Base-by-base conservation (phyloP, 1,284 basidiomycete genomes). In the Leccinum fuscescens region DNA sequence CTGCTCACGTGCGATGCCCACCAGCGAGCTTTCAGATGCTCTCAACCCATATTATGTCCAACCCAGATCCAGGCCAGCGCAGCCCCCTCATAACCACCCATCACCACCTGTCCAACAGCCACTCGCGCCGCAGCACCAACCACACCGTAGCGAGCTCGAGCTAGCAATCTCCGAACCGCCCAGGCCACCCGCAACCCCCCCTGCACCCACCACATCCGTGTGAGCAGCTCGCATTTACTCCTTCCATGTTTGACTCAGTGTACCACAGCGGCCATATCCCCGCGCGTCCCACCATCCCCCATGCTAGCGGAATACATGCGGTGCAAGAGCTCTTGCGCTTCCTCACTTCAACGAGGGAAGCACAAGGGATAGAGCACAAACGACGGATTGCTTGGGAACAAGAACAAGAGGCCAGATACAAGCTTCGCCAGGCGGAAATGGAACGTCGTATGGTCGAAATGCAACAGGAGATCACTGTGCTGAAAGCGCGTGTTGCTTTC, bases 1-100 rank as follows among this genome's bases (percentile, higher is more conserved):
- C 60, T 35, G 49, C 55, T 73, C 17, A 20, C 52, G 65, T 44
- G 42, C 42, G 42, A 76, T 78, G 77, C 70, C 83, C 65, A 82
- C 84, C 64, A 90, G 87, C 76, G 88, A 90, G 73, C 83, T 90
- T 58, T 86, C 85, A 3, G 85, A 90, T 71, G 89, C 89, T 20
- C 84, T 90, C 66, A 90, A 90, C 71, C 88, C 88, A 8, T 77
- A 83, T 66, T 78, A 82, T 62, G 79, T 77, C 56, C 81, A 83
- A 59, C 65, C 77, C n/a, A 73, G 79, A 62, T 65, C 73, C n/a
- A 71, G 79, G 63, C 63, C 74, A 61, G 67, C 65, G 56, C 66
- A 65, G 58, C 62, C 58, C 31, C 42, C 59, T 17, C 63, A 58
- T 42, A 70, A 58, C 49, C 69, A 50, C 64, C 62, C 9, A 61